phyloP scores from a whole-genome alignment of 1,284 basidiomycete genomes.

The Apiotrichum veenhuisii region DNA sequence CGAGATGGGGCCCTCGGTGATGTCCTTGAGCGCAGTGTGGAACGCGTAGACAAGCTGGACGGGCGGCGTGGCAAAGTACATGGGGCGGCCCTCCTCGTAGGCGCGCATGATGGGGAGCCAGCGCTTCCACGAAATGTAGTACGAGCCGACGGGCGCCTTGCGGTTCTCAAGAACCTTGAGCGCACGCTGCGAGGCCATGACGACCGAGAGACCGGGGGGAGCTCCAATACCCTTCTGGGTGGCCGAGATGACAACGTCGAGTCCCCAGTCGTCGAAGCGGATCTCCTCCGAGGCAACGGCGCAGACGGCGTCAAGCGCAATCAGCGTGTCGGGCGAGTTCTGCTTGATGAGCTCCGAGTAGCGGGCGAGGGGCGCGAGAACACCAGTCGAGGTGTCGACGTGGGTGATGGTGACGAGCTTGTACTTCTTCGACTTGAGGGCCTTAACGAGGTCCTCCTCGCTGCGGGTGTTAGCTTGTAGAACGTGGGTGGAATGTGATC shows the following conservation, averaged over 20 bases:
- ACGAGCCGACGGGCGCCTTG: constrained; percentile 67
- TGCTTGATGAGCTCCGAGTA: constrained; percentile 71
- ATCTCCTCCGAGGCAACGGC: constrained; percentile 96
- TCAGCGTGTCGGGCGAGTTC: constrained; percentile 81
- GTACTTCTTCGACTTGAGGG: constrained; percentile 76
- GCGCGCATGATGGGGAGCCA: constrained; percentile 93
- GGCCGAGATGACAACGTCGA: constrained; percentile 85
- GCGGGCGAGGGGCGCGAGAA: constrained; percentile 78
- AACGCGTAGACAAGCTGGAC: constrained; percentile 93
- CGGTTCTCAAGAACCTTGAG: constrained; percentile 70
- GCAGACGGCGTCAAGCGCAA: constrained; percentile 90
- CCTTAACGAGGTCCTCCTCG: constrained; percentile 51
- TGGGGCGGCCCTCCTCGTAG: constrained; percentile 57
- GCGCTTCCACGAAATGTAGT: constrained; percentile 89
- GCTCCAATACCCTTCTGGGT: constrained; percentile 93
- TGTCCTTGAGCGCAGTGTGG: constrained; percentile 70
- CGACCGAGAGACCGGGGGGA: constrained; percentile 88
- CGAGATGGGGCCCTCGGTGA: constrained; percentile 60
- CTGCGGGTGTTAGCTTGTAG: constrained; percentile 14
- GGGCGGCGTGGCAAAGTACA: constrained; percentile 90
- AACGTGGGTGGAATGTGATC: too few relatives aligned
- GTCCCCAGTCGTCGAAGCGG: constrained; percentile 85
- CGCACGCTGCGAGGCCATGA: constrained; percentile 76
- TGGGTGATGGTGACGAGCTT: constrained; percentile 92
- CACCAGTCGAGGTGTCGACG: constrained; percentile 81